These are phyloP conservation scores for Sordariomycetes sp. DNA, from an alignment of 2,329 filamentous ascomycete genomes.

Conservation along the genomic window DNA sequence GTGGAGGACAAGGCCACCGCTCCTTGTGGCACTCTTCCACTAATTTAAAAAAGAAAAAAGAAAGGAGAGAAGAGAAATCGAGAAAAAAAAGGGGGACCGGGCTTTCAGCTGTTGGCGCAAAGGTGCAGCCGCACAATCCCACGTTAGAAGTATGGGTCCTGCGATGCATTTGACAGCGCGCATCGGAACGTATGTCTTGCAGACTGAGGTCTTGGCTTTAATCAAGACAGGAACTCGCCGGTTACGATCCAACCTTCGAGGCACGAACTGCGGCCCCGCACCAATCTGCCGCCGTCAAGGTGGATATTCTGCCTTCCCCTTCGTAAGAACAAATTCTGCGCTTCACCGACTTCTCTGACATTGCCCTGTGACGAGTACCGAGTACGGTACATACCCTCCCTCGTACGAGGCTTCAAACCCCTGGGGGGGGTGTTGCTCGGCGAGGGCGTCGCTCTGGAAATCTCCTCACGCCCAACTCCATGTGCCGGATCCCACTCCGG, in stretches of 20 bases:
- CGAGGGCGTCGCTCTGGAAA: neutral
- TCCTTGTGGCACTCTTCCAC: too few species aligned
- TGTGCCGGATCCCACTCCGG: neutral
- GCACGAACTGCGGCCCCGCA: neutral
- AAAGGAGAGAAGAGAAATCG: too few species aligned
- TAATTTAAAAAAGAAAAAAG: too few species aligned
- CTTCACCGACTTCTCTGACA: neutral
- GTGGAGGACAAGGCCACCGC: too few species aligned
- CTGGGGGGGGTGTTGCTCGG: neutral
- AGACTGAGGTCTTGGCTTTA: neutral
- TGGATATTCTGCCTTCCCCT: neutral
- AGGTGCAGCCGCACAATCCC: neutral
- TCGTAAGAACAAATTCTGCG: neutral
- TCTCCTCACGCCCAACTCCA: neutral
- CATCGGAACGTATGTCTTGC: neutral
- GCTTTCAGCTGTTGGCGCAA: neutral
- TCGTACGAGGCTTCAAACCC: too few species aligned
- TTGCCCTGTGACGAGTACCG: neutral
- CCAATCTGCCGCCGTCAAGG: neutral
- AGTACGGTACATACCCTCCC: too few species aligned
- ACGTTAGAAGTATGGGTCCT: neutral
- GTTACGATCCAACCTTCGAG: neutral
- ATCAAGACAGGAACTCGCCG: neutral
- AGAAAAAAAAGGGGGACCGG: too few species aligned
- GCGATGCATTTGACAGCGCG: neutral